phyloP scores from a whole-genome alignment of 2,329 filamentous ascomycete species.

The Epichloe gansuensis region DNA sequence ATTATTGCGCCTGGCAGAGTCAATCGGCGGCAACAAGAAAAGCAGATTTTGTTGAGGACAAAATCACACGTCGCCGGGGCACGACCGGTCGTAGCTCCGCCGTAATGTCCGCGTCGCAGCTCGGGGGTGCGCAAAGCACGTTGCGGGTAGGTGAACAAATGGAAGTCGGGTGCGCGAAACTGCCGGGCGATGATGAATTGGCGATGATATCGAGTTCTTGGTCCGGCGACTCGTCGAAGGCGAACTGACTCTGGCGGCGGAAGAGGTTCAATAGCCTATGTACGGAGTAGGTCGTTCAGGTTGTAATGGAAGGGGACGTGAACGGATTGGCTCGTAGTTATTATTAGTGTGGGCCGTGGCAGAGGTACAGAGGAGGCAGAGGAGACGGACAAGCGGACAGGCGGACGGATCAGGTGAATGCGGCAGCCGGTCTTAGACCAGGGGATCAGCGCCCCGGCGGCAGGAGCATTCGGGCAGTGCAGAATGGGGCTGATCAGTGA shows the following conservation, averaged over 20 bases:
- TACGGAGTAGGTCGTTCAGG: neutral
- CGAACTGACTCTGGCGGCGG: neutral
- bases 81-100: slow-evolving; percentile 1
- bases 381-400: neutral
- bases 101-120: slow-evolving; percentile 1
- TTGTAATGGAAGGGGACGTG: neutral
- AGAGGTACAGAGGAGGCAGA: neutral
- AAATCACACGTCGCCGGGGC: neutral
- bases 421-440: neutral
- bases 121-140: neutral
- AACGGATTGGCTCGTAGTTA: slow-evolving; percentile 3
- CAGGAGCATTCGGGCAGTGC: neutral
- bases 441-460: neutral
- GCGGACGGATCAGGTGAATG: slow-evolving; percentile 8
- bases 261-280: neutral
- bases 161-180: neutral
- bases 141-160: neutral
- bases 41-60: neutral
- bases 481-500: neutral
- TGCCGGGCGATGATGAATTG: neutral
- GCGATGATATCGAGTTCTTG: slow-evolving; percentile 1
- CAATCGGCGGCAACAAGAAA: neutral
- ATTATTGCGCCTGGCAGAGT: neutral
- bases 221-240: neutral
- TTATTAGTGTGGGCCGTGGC: slow-evolving; percentile 3